These are phyloP conservation scores for Podaxis mareebaensis DNA, from an alignment of 768 basidiomycete species.

Conservation along the genomic window DNA sequence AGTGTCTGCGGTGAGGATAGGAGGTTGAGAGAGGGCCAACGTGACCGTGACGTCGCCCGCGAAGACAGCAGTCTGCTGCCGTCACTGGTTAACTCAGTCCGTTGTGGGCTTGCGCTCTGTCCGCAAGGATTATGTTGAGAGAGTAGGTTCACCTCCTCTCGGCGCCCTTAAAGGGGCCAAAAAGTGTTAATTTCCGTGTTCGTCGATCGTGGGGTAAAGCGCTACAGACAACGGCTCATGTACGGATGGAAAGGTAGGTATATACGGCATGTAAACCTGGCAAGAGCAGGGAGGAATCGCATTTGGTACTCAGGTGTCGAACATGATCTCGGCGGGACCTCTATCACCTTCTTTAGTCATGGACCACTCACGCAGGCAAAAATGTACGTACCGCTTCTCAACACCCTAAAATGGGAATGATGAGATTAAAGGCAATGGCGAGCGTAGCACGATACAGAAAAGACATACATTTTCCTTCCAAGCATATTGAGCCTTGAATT, in stretches of 20 bases:
- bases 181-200: neutral
- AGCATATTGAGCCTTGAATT: slow-evolving; percentile 45
- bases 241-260: neutral
- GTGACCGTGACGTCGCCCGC: too few species aligned
- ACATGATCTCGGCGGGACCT: neutral
- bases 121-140: neutral
- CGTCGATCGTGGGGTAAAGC: neutral
- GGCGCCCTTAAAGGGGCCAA: neutral
- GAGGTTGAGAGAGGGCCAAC: too few species aligned
- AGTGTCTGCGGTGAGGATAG: too few species aligned
- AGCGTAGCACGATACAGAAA: neutral
- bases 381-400: slow-evolving; percentile 20
- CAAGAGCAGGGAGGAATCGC: neutral
- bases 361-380: neutral
- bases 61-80: neutral
- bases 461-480: slow-evolving; percentile 41
- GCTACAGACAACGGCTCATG: neutral
- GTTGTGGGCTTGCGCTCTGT: neutral
- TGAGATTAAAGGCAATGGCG: too few species aligned
- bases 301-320: neutral
- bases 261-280: neutral
- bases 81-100: neutral
- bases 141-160: neutral
- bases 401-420: slow-evolving; percentile 17
- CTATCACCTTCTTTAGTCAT: neutral